Evolutionary conservation across 257 asterid species (phyloP).

Genomic region (Agastache rugosa): DNA sequence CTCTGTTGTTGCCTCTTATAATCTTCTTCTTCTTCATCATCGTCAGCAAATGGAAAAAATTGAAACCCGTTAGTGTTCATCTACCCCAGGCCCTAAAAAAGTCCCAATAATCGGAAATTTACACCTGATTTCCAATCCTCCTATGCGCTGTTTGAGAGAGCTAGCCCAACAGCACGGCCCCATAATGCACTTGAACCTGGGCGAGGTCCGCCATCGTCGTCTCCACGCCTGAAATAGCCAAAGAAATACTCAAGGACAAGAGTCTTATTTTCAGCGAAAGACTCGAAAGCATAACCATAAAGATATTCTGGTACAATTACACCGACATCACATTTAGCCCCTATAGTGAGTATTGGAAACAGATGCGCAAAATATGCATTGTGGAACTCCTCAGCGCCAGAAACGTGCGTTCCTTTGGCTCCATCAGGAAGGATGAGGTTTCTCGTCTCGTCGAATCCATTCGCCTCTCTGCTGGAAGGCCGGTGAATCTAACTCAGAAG

Average conservation of each 20-base stretch:
- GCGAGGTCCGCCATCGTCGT: constrained; percentile 4
- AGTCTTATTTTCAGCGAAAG: neutral
- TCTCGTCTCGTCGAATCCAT: constrained; percentile 14
- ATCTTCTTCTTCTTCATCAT: neutral
- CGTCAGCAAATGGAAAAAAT: neutral
- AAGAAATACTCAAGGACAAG: neutral
- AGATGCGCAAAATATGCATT: constrained; percentile 35
- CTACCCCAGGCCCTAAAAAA: neutral
- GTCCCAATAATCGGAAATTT: constrained; percentile 8
- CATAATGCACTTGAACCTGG: constrained; percentile 19
- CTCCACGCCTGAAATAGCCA: constrained; percentile 19
- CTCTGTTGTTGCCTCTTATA: neutral
- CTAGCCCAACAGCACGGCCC: constrained; percentile 14
- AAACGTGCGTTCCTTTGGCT: constrained; percentile 18
- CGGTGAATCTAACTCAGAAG: constrained; percentile 24
- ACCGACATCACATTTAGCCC: constrained; percentile 12
- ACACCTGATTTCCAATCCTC: neutral
- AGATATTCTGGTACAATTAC: constrained; percentile 34
- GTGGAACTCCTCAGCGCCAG: constrained; percentile 24
- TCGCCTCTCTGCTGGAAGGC: neutral
- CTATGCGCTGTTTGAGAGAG: neutral
- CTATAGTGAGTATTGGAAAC: constrained; percentile 34
- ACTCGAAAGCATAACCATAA: neutral
- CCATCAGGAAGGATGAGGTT: constrained; percentile 34
- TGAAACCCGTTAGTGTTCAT: neutral